Evolutionary conservation across 2,329 filamentous ascomycete species (phyloP), one percentile per base, ranked within the genome.

Genomic region (Cytospora mali): DNA sequence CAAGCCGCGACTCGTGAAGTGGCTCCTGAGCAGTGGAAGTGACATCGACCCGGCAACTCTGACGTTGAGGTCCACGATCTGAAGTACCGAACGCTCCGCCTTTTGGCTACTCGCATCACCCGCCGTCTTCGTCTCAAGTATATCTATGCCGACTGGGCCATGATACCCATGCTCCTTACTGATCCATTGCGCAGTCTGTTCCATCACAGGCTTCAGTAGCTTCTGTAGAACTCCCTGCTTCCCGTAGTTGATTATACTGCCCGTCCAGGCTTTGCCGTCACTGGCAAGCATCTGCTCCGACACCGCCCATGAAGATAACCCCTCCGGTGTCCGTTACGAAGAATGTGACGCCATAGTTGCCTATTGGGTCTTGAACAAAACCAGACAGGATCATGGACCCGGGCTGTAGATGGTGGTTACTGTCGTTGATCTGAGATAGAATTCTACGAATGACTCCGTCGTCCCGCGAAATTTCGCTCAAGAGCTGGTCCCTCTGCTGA

Each of bases 111-210:
- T 18, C 1, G 6, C 7, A 39, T 39, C 35, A 18, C 35, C 35
- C 35, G n/a, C 35, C 16, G 9, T n/a, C 4, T 39, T n/a, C 35
- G 35, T 18, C 35, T 39, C 16, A 6, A 39, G 35, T 39, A 75
- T 66, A 49, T 76, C 73, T 16, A 69, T 73, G 1, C 73, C 74
- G 0, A 68, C 71, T 0, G 73, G 74, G 0, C 74, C 74, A n/a
- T 72, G 66, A 31, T 76, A 75, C 7, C 69, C 67, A 14, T 73
- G 66, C n/a, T n/a, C 35, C 3, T 59, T 58, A 0, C 69, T 67
- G 2, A 75, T 64, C 72, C 70, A 75, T 4, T 54, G 57, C 0
- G 71, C 71, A 2, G 71, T 68, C 48, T 62, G 61, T 27, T 54
- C 51, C 3, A 72, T 62, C 1, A 75, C 46, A 2, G 62, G 58